Base-by-base conservation (phyloP, 2,329 filamentous ascomycete species). In the Zymoseptoria crescenta region DNA sequence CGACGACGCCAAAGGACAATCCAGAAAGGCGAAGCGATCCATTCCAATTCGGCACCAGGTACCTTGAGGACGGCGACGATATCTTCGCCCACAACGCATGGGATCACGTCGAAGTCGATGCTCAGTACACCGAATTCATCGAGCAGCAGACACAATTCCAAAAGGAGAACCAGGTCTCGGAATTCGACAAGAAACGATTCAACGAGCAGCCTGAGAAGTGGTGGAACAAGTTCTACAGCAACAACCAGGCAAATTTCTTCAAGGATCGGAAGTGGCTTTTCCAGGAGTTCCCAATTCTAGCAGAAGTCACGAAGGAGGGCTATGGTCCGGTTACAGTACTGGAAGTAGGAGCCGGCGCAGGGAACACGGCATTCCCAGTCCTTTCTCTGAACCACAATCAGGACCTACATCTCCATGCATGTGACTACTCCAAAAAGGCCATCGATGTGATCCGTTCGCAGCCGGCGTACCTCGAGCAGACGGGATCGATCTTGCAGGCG, bases 141-240 rank as follows among this genome's bases (percentile, higher is more conserved):
- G 85, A 92, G 75, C 77, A 86, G 70, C 94, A 97, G 77, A 93
- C 89, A 72, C 83, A 84, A 52, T 88, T 87, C 76, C 94, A 99
- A 77, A 86, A 92, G 65, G 84, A 87, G 68, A 82, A 88, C 62
- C 93, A 92, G 58, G 94, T 96, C 54, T 92, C 87, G 50, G 91
- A 96, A 62, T 96, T 95, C 79, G 92, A 99, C 75, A 91, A 91
- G 74, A 83, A 87, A 86, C 79, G 80, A 81, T 96, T 96, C 80
- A 97, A 96, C 73, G 79, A 81, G 52, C 84, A 95, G 65, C 94
- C 94, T 0, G 92, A 90, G 62, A 96, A 91, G 74, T 97, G 91
- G 90, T 99, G 94, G 94, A 94, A 99, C 70, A 78, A 88, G 57
- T 99, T 99, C 77, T 99, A 99, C 80, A 92, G 94, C 76, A 96